Base-by-base conservation (phyloP, 2,329 filamentous ascomycete genomes). In the Sporothrix inflata region DNA sequence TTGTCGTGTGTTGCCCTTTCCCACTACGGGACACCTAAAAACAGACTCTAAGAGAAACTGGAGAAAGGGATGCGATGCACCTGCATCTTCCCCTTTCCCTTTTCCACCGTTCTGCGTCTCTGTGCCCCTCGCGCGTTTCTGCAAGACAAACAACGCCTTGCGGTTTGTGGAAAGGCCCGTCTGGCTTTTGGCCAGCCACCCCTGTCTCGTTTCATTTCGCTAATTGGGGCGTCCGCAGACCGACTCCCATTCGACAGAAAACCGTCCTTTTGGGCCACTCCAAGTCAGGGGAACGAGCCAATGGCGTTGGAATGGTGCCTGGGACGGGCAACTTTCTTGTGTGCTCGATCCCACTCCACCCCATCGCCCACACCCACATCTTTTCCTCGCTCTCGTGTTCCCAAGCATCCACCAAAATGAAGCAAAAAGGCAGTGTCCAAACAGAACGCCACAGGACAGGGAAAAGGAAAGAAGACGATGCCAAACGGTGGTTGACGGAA, bases 171-270 rank as follows among this genome's bases (percentile, higher is more conserved):
- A 49, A 72, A 72, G n/a, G 70, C n/a, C 11, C 9, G 42, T 7
- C 21, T 19, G 19, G 19, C 4, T 38, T 30, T 12, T n/a, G 27
- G 40, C 9, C 70, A 60, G n/a, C 49, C 9, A 38, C 63, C 71
- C 71, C 45, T 53, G 65, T 30, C 21, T 45, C 66, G 66, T 72
- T 72, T 72, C 71, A 72, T 72, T 51, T 72, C 71, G 71, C 57
- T 67, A 47, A 47, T 47, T 70, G 70, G 42, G 70, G 70, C 45
- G 27, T 40, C 60, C 5, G 27, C 34, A 30, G 38, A 27, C 34
- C 42, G 30, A 24, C 69, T 24, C 69, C 57, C 45, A 70, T 65
- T 70, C 69, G 69, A 63, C 45, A 38, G 27, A 53, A 21, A 38
- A 45, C 34, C 67, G 9, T 45, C 60, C 24, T 45, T 34, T 21